Evolutionary conservation across 1,139 yeast genomes (phyloP).

Genomic region (Hanseniaspora uvarum): DNA sequence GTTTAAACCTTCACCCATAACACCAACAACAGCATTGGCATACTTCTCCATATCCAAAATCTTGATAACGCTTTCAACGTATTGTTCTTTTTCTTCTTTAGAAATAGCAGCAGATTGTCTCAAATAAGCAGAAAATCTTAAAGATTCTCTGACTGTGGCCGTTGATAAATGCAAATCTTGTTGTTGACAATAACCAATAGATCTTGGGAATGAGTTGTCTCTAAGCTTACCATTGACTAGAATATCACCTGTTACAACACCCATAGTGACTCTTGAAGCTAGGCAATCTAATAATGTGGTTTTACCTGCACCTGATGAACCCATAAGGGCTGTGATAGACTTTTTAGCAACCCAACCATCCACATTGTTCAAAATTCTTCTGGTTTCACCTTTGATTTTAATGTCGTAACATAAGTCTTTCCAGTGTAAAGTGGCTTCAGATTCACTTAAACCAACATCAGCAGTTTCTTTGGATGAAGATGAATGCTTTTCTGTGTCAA

Average conservation of each 20-base stretch:
- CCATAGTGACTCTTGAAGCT: constrained; percentile 69
- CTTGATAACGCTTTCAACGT: constrained; percentile 61
- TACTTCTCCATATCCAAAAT: constrained; percentile 62
- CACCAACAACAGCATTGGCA: constrained; percentile 77
- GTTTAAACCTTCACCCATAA: constrained; percentile 67
- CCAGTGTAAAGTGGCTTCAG: constrained; percentile 62
- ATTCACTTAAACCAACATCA: constrained; percentile 22
- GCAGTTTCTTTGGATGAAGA: constrained; percentile 5
- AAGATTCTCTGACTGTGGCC: constrained; percentile 73
- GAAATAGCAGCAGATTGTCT: constrained; percentile 56
- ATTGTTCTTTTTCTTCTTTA: constrained; percentile 50
- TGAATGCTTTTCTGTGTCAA: neutral
- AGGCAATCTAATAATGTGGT: constrained; percentile 66
- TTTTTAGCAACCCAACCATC: constrained; percentile 83
- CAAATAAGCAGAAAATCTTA: constrained; percentile 58
- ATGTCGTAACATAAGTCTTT: constrained; percentile 65
- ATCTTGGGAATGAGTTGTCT: constrained; percentile 65
- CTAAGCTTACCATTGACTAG: constrained; percentile 62
- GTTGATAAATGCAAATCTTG: constrained; percentile 66
- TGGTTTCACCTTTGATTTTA: constrained; percentile 51
- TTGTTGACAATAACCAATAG: constrained; percentile 79
- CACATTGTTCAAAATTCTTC: constrained; percentile 55
- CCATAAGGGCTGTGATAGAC: constrained; percentile 70
- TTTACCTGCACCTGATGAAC: constrained; percentile 84
- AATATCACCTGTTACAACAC: constrained; percentile 66